phyloP scores from a whole-genome alignment of 2,329 filamentous ascomycete species.

The Beauveria sp. region DNA sequence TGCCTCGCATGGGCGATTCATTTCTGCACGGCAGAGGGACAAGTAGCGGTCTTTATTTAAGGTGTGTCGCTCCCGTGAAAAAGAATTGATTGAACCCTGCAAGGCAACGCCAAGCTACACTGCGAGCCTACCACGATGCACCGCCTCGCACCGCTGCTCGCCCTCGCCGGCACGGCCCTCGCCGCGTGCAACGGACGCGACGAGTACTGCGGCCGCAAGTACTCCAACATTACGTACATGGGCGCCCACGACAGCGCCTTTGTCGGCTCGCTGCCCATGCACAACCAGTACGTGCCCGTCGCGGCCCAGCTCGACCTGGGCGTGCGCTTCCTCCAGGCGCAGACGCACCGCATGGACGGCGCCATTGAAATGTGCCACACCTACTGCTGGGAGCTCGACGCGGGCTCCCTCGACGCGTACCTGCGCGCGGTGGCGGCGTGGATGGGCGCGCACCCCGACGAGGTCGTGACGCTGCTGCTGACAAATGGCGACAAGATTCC shows the following conservation, averaged over 20 bases:
- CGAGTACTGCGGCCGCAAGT: conserved; percentile 46
- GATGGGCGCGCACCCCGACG: conserved; percentile 49
- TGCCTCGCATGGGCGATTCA: not conserved
- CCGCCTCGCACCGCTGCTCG: not conserved
- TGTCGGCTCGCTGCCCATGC: conserved; percentile 42
- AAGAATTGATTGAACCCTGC: not conserved
- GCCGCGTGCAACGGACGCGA: conserved; percentile 49
- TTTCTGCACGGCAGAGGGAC: not conserved
- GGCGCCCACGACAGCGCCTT: conserved; percentile 62
- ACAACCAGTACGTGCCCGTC: conserved; percentile 55
- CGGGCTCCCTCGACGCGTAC: conserved; percentile 47
- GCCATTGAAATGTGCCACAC: conserved; percentile 58
- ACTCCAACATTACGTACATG: conserved; percentile 53
- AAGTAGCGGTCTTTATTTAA: too few species aligned
- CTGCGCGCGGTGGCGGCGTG: conserved; percentile 51
- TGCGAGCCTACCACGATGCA: not conserved
- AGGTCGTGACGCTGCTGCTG: conserved; percentile 56
- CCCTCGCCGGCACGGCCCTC: not conserved
- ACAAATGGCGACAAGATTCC: conserved; percentile 54
- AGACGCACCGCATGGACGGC: conserved; percentile 48
- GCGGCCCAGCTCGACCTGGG: conserved; percentile 52
- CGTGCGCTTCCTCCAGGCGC: conserved; percentile 56
- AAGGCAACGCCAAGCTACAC: not conserved
- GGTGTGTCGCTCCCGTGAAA: not conserved
- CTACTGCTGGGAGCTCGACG: conserved; percentile 50